Base-by-base conservation (phyloP, 1,284 basidiomycete genomes). In the Malassezia nana region DNA sequence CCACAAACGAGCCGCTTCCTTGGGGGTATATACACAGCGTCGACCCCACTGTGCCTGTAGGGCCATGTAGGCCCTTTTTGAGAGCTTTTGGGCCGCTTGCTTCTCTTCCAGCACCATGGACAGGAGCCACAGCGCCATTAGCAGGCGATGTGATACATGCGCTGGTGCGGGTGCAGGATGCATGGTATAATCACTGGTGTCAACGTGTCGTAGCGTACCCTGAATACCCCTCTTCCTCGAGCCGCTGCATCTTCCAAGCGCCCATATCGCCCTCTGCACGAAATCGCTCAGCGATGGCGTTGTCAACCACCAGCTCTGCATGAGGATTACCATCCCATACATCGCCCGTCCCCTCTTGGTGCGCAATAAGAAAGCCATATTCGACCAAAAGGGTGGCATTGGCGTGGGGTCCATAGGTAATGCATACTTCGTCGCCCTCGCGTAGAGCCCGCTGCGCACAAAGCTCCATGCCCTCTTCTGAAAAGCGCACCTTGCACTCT, bases 331-430 rank as follows among this genome's bases (percentile, higher is more conserved):
- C 67, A 0, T 4, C n/a, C 62, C 64, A 69, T 1, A 10, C 15
- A n/a, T 8, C 26, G 5, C 20, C 32, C 5, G 2, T 28, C n/a
- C 6, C 18, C 3, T 3, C n/a, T 35, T 24, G 9, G 7, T 18
- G 32, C 24, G 10, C 8, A 10, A 71, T 58, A 15, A 62, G 56
- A 32, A 71, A 71, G 5, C 69, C 69, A 46, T 71, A 71, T 46
- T 71, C 67, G 9, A 59, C 59, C 0, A 71, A 51, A 13, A 71
- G 50, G 9, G 22, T 57, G 18, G 62, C 54, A 45, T 69, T 68
- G 2, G 62, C 61, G 43, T 71, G 69, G 16, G 67, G 55, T 6
- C 69, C 69, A 41, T 71, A 71, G 9, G 67, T 62, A 42, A 71
- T 68, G 38, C 59, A 64, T 26, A 66, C 62, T 33, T 67, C 65